Conservation (phyloP, 1,139 yeast species). For the Sporopachydermia cereana region DNA sequence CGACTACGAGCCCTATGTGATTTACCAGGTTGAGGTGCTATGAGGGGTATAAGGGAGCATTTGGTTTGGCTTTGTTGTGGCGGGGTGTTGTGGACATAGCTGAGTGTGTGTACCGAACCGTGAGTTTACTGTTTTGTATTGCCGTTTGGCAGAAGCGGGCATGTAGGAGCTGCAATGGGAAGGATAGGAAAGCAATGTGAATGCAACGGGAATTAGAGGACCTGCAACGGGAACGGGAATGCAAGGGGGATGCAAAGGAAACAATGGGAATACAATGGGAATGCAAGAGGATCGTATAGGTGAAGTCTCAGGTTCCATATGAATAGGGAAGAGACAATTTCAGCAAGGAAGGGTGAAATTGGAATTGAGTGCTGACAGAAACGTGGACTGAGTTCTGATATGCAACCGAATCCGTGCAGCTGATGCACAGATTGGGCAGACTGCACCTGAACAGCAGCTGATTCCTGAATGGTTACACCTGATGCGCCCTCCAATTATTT, state of each 20-base stretch:
- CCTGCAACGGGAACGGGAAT: background rate
- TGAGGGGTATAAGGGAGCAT: conserved; percentile 1
- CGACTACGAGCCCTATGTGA: conserved; percentile 91
- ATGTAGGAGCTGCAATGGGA: background rate
- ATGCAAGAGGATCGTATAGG: background rate
- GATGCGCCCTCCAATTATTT: too few relatives aligned
- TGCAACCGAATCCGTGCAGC: too few relatives aligned
- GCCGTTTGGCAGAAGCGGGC: background rate
- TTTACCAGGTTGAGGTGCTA: conserved; percentile 43
- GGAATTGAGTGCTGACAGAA: too few relatives aligned
- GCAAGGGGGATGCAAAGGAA: background rate
- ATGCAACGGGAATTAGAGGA: background rate
- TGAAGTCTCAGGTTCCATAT: background rate
- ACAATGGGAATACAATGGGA: background rate
- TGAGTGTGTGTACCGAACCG: too few relatives aligned
- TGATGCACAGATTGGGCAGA: too few relatives aligned
- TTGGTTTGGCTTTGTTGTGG: conserved; percentile 13
- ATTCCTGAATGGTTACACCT: too few relatives aligned
- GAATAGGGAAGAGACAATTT: background rate
- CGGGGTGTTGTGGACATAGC: background rate
- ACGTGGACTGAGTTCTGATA: too few relatives aligned
- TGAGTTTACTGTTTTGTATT: too few relatives aligned
- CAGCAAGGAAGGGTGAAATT: too few relatives aligned
- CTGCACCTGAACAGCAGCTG: too few relatives aligned
- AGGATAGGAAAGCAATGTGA: background rate